A percentile compares a stretch with the other conserved stretches of the same genome.
These are phyloP conservation scores for Macaranga tanarius DNA, from an alignment of 441 rosid species.

Conservation along the genomic window DNA sequence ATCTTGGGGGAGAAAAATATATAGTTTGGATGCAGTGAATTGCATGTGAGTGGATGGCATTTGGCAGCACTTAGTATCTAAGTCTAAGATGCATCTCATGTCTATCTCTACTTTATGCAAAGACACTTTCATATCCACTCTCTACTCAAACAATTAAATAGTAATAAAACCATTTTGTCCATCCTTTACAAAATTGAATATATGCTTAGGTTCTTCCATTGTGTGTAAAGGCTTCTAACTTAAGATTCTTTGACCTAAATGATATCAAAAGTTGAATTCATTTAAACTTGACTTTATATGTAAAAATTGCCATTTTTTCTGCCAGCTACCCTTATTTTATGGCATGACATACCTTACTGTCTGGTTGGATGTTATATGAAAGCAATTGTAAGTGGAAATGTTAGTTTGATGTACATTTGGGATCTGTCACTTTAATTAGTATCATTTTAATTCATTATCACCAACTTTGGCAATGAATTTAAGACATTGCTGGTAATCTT, in stretches of 20 bases:
- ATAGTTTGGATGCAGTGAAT: neutral
- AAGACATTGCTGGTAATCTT: too few relatives aligned
- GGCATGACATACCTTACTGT: neutral
- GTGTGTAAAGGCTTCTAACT: neutral
- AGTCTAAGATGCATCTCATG: neutral
- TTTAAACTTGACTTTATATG: constrained; percentile 2
- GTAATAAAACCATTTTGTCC: neutral
- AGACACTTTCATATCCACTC: neutral
- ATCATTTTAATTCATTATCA: neutral
- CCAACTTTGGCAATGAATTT: too few relatives aligned
- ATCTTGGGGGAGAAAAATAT: too few relatives aligned
- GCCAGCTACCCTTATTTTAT: neutral
- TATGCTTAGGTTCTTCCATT: neutral
- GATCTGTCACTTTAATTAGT: neutral
- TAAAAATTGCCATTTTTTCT: constrained; percentile 2
- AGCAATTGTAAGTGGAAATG: neutral
- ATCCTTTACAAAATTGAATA: neutral
- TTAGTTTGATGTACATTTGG: neutral
- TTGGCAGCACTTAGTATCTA: too few relatives aligned
- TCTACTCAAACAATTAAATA: neutral
- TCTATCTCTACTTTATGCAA: neutral
- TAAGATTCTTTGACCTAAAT: constrained; percentile 18
- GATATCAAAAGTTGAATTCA: neutral
- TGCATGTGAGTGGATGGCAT: neutral
- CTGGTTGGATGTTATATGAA: neutral